phyloP scores from a whole-genome alignment of 1,284 basidiomycete genomes.

The Pseudozyma sp. region DNA sequence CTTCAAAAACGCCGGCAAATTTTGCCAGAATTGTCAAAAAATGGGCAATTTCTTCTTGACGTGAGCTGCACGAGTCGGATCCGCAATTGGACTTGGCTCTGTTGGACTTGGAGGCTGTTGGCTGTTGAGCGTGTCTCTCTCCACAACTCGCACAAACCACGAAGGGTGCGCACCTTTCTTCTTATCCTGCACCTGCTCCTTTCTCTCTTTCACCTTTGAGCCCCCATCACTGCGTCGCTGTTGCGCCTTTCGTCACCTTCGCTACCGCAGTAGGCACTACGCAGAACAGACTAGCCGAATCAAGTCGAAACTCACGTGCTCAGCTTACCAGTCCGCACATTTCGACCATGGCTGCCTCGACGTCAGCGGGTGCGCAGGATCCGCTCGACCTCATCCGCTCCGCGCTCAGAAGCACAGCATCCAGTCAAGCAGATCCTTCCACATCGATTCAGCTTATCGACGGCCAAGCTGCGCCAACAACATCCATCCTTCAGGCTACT shows the following conservation, averaged over 20 bases:
- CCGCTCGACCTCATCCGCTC: slow-evolving; percentile 44
- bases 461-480: slow-evolving; percentile 12
- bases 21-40: slow-evolving; percentile 9
- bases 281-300: background rate
- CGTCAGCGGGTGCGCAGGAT: slow-evolving; percentile 17
- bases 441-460: slow-evolving; percentile 37
- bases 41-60: slow-evolving; percentile 9
- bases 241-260: background rate
- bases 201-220: background rate
- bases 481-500: slow-evolving; percentile 27
- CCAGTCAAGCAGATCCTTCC: slow-evolving; percentile 15
- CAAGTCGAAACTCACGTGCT: background rate
- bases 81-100: slow-evolving; percentile 4
- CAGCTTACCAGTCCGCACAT: background rate
- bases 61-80: slow-evolving; percentile 4
- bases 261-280: background rate
- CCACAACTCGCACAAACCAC: slow-evolving; percentile 6
- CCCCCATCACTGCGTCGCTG: background rate
- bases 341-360: slow-evolving; percentile 20
- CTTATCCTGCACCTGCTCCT: background rate
- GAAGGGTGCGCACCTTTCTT: background rate
- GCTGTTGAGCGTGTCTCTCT: slow-evolving; percentile 1
- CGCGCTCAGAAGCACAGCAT: slow-evolving; percentile 15
- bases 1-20: background rate
- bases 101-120: background rate